phyloP scores from a whole-genome alignment of 306 rosid genomes.

The Arachis hypogaea region DNA sequence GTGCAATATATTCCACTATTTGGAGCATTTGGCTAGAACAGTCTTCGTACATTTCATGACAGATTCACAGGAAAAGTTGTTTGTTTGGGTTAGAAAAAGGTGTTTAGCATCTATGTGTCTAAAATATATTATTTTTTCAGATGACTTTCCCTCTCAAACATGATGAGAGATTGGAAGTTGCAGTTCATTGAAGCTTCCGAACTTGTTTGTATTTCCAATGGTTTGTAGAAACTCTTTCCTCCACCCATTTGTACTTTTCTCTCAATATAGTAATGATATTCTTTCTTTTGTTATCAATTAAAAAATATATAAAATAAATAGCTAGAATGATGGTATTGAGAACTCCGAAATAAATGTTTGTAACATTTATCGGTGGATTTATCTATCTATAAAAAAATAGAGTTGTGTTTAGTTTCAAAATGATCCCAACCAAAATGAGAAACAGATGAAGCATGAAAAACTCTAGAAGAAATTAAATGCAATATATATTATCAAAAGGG shows the following conservation, averaged over 20 bases:
- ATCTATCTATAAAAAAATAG: neutral
- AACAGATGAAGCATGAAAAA: slow-evolving; percentile 13
- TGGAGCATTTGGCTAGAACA: slow-evolving; percentile 3
- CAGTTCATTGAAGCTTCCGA: too few relatives aligned
- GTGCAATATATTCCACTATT: too few relatives aligned
- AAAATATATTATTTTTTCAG: slow-evolving; percentile 7
- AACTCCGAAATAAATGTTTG: neutral
- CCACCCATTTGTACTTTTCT: too few relatives aligned
- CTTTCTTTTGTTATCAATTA: too few relatives aligned
- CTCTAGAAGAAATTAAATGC: neutral
- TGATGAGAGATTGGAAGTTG: too few relatives aligned
- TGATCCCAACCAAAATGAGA: slow-evolving; percentile 11
- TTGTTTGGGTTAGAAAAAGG: too few relatives aligned
- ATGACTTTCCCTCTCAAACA: neutral
- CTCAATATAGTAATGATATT: too few relatives aligned
- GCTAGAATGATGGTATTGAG: neutral
- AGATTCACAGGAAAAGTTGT: too few relatives aligned
- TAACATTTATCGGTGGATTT: neutral
- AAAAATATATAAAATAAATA: slow-evolving; percentile 10
- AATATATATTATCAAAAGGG: too few relatives aligned
- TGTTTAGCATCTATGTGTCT: neutral
- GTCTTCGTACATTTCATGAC: neutral
- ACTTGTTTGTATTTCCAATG: too few relatives aligned
- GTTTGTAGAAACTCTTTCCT: too few relatives aligned
- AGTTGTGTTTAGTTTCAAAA: slow-evolving; percentile 7